Conservation (phyloP, 164 flowering plant species). For the Liquidambar formosana region DNA sequence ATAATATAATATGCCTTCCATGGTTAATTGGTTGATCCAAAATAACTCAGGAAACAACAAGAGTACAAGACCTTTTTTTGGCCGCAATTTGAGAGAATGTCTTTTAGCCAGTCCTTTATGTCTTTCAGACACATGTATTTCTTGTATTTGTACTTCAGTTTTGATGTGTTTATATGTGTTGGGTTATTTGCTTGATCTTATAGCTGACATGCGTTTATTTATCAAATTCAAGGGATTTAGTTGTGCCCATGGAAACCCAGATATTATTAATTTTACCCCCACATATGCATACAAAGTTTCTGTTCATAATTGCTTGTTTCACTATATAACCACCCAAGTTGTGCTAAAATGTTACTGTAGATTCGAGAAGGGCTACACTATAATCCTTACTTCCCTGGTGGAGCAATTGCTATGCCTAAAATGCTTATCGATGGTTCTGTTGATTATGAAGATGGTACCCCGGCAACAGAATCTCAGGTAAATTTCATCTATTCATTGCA, state of each 20-base stretch:
- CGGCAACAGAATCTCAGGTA: conserved; percentile 92
- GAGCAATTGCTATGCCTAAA: conserved; percentile 97
- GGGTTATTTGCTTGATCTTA: background rate
- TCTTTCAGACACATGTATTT: background rate
- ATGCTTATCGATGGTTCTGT: conserved; percentile 93
- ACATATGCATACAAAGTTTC: background rate
- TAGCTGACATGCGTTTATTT: background rate
- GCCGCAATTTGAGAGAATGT: no score
- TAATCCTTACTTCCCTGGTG: conserved; percentile 95
- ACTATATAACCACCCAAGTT: background rate
- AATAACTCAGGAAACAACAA: background rate
- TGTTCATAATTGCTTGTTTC: background rate
- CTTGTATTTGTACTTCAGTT: background rate
- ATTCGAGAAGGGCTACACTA: conserved; percentile 84
- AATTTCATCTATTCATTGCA: background rate
- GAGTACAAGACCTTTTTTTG: no score
- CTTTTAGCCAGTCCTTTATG: background rate
- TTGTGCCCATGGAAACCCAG: background rate
- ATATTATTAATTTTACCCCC: background rate
- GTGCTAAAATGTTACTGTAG: conserved; percentile 27
- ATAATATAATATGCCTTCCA: background rate
- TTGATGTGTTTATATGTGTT: background rate
- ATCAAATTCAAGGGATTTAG: background rate
- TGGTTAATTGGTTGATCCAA: background rate
- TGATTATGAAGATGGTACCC: conserved; percentile 88